Conservation (phyloP, 176 grass and related monocot genomes). For the Carex kokanica region DNA sequence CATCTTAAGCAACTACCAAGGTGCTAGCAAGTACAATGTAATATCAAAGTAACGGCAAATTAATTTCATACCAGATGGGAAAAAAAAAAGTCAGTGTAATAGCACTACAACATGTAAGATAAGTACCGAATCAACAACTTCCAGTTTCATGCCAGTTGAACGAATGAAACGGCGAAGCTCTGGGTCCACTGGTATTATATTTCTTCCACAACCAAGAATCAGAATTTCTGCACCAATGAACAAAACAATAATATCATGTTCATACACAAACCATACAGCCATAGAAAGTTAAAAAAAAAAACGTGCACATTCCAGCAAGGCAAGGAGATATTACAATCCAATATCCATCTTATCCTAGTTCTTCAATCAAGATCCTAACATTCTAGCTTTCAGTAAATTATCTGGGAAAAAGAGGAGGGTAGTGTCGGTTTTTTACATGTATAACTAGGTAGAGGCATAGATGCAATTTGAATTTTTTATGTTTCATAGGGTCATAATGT, state of each 20-base stretch:
- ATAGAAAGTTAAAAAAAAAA: not conserved
- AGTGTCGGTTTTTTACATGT: not conserved
- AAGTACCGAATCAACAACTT: slow-evolving; percentile 79
- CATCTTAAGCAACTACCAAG: not conserved
- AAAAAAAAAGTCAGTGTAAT: not conserved
- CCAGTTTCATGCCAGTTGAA: slow-evolving; percentile 89
- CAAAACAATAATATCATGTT: not conserved
- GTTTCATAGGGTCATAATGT: not conserved
- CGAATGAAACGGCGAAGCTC: slow-evolving; percentile 67
- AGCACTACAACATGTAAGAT: not conserved
- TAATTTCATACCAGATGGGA: not conserved
- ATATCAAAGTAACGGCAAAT: not conserved
- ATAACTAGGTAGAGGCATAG: not conserved
- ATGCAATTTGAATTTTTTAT: not conserved
- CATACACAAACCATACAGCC: not conserved
- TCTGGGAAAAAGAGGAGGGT: not conserved
- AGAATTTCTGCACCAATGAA: slow-evolving; percentile 69
- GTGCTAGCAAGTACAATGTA: not conserved
- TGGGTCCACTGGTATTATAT: slow-evolving; percentile 56
- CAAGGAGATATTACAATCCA: not conserved
- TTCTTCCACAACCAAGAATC: slow-evolving; percentile 85
- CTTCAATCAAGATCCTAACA: not conserved
- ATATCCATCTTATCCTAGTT: not conserved
- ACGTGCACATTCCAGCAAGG: not conserved
- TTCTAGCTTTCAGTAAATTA: not conserved